Percentiles rank a stretch among this genome's conserved stretches.
phyloP scores from a whole-genome alignment of 768 basidiomycete species.

The Kondoa malvinella region DNA sequence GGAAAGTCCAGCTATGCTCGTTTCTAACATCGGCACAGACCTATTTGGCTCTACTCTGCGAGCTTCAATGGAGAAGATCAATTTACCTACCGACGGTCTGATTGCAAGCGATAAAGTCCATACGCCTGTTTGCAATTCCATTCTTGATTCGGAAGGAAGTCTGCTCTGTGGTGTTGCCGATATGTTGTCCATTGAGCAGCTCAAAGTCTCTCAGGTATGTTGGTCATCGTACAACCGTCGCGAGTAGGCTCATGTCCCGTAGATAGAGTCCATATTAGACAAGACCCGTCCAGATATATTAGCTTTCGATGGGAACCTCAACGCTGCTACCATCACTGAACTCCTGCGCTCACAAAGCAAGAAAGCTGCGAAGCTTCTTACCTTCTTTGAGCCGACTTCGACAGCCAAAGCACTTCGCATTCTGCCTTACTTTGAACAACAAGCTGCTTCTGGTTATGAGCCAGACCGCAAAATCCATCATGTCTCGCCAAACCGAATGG shows the following conservation, averaged over 20 bases:
- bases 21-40: conserved; percentile 64
- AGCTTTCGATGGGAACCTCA: conserved; percentile 31
- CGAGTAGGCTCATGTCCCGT: background rate
- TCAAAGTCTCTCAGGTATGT: background rate
- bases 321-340: conserved; percentile 38
- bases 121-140: conserved; percentile 74
- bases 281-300: conserved; percentile 23
- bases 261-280: background rate
- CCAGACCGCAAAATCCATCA: conserved; percentile 40
- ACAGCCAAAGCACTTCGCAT: conserved; percentile 59
- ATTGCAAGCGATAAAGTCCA: conserved; percentile 34
- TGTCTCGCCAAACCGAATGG: conserved; percentile 68
- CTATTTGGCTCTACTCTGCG: conserved; percentile 52
- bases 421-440: conserved; percentile 39
- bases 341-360: conserved; percentile 41
- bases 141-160: conserved; percentile 53
- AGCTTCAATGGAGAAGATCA: conserved; percentile 43
- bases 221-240: background rate
- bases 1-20: conserved; percentile 37
- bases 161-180: conserved; percentile 79
- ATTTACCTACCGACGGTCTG: conserved; percentile 70
- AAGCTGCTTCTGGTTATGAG: conserved; percentile 15
- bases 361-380: conserved; percentile 39
- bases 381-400: conserved; percentile 87
- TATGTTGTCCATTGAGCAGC: conserved; percentile 47